phyloP scores from a whole-genome alignment of 192 early-diverging fungal species.

The Helicostylum pulchrum region DNA sequence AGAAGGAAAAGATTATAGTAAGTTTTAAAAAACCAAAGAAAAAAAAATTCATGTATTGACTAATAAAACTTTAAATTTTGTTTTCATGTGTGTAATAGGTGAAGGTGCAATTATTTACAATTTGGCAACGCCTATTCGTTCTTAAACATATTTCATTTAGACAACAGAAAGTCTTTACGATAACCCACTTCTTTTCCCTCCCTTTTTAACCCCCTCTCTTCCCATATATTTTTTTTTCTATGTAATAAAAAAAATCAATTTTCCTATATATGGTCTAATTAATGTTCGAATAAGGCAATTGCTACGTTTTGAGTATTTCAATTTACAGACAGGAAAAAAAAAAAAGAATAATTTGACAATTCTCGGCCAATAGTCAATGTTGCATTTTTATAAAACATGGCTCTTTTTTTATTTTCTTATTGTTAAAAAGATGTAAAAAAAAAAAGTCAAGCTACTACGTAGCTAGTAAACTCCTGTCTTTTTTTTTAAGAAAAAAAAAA shows the following conservation, averaged over 20 bases:
- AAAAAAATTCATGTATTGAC: background rate
- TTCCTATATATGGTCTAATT: conserved; percentile 13
- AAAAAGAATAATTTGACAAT: background rate
- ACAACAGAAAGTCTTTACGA: background rate
- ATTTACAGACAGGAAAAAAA: background rate
- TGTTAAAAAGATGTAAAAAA: no score
- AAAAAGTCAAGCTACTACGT: no score
- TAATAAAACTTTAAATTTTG: background rate
- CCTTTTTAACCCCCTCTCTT: background rate
- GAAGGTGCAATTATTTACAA: conserved; percentile 56
- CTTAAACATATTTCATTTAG: background rate
- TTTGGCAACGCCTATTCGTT: conserved; percentile 52
- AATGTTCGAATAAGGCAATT: background rate
- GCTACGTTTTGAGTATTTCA: background rate
- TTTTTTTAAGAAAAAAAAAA: no score
- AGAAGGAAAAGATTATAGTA: conserved; percentile 49
- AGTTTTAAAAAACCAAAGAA: background rate
- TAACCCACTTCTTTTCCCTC: background rate
- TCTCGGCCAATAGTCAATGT: no score
- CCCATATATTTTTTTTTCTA: background rate
- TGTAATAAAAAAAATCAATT: background rate
- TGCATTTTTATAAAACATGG: no score
- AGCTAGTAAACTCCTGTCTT: no score
- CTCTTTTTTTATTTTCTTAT: no score
- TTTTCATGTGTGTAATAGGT: conserved; percentile 14